These are phyloP conservation scores for Vanrija humicola DNA, from an alignment of 1,284 basidiomycete species.

Conservation along the genomic window DNA sequence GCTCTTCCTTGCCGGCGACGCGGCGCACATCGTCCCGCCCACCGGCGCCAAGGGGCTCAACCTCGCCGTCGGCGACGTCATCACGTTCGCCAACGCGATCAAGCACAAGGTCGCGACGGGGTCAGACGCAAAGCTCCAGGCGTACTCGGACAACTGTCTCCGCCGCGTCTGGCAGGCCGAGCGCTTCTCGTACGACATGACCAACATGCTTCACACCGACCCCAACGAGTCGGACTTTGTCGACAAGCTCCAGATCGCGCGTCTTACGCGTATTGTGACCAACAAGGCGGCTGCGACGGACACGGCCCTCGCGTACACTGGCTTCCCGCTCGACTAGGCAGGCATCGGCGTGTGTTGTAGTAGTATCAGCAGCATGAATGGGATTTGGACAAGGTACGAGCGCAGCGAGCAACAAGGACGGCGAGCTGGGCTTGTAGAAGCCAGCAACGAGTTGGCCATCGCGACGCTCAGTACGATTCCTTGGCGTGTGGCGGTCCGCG, in stretches of 20 bases:
- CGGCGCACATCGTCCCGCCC: conserved; percentile 19
- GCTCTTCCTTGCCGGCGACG: conserved; percentile 19
- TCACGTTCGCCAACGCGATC: conserved; percentile 17
- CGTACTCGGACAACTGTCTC: conserved; percentile 17
- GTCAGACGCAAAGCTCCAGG: conserved; percentile 10
- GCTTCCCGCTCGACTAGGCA: conserved; percentile 8
- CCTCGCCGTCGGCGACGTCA: conserved; percentile 19
- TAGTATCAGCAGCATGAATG: too few relatives aligned
- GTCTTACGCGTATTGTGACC: conserved; percentile 13
- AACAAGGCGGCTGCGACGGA: conserved; percentile 11
- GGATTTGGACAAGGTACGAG: too few relatives aligned
- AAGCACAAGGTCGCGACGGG: conserved; percentile 18
- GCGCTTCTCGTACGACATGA: conserved; percentile 24
- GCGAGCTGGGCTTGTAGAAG: too few relatives aligned
- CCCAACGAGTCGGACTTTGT: conserved; percentile 9
- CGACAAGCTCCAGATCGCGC: conserved; percentile 16
- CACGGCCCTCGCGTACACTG: conserved; percentile 17
- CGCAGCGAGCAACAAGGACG: too few relatives aligned
- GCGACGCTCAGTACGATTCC: too few relatives aligned
- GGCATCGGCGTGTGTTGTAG: too few relatives aligned
- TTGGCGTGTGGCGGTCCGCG: too few relatives aligned
- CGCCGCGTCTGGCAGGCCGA: conserved; percentile 21
- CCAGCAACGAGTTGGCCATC: too few relatives aligned
- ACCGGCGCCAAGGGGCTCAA: conserved; percentile 21
- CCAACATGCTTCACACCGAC: conserved; percentile 20